These are phyloP conservation scores for Schizopora paradoxa DNA, from an alignment of 1,284 basidiomycete species.

Conservation along the genomic window DNA sequence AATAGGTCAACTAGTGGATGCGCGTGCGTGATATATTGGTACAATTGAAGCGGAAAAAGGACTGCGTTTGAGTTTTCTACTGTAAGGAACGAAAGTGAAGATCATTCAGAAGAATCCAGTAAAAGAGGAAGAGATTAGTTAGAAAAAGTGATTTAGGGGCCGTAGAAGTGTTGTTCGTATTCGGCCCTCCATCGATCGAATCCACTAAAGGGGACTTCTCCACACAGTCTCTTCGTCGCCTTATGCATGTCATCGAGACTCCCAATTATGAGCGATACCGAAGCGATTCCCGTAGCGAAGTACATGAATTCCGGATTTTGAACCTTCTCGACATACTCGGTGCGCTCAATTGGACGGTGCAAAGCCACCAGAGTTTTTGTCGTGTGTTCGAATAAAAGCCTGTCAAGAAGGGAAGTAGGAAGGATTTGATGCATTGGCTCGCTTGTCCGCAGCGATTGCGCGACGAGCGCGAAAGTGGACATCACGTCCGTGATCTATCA, in stretches of 20 bases:
- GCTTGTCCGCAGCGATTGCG: constrained; percentile 42
- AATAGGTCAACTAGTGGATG: no score
- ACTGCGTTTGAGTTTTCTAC: no score
- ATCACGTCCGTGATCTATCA: constrained; percentile 41
- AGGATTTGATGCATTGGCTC: constrained; percentile 43
- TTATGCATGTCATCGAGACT: constrained; percentile 38
- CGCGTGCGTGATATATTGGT: no score
- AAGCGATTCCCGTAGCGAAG: constrained; percentile 40
- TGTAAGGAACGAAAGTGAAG: no score
- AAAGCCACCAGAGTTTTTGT: constrained; percentile 5
- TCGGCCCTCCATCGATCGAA: constrained; percentile 38
- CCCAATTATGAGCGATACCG: constrained; percentile 38
- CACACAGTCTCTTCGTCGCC: constrained; percentile 39
- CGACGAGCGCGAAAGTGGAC: constrained; percentile 39
- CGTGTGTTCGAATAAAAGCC: constrained; percentile 38
- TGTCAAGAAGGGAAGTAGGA: constrained; percentile 39
- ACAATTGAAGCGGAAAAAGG: no score
- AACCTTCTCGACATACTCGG: constrained; percentile 25
- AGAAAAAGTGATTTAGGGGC: no score
- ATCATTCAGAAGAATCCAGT: no score
- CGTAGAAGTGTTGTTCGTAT: constrained; percentile 26
- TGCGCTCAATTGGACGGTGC: constrained; percentile 9
- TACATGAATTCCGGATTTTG: constrained; percentile 40
- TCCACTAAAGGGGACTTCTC: constrained; percentile 42
- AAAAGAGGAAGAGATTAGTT: no score